phyloP scores from a whole-genome alignment of 2,329 filamentous ascomycete genomes.

The Leptographium flavum region DNA sequence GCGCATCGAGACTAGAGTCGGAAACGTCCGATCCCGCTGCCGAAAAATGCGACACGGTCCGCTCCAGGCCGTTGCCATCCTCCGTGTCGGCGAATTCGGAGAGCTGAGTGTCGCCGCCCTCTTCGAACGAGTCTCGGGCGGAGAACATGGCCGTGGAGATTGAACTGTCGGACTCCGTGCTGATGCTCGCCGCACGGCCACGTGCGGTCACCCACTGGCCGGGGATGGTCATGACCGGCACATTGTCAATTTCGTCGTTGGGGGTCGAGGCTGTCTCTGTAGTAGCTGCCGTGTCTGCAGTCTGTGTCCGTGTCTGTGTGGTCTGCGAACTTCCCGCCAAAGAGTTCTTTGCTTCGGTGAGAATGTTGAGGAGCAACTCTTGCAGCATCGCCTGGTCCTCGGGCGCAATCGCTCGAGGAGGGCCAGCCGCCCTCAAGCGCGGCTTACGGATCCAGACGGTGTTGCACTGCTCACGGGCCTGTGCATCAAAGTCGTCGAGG shows the following conservation, averaged over 20 bases:
- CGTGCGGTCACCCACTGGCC: no score
- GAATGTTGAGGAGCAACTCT: slow-evolving; percentile 11
- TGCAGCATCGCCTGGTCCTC: slow-evolving; percentile 14
- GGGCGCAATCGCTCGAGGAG: slow-evolving; percentile 9
- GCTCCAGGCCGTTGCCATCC: not conserved
- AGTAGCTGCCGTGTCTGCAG: no score
- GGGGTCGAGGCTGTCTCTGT: not conserved
- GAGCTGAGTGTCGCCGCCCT: not conserved
- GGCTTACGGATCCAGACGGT: slow-evolving; percentile 13
- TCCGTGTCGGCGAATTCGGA: not conserved
- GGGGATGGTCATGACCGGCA: no score
- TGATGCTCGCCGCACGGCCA: not conserved
- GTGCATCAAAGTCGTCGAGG: slow-evolving; percentile 11
- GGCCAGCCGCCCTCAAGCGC: slow-evolving; percentile 1
- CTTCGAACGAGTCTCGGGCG: slow-evolving; percentile 1
- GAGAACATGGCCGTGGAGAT: slow-evolving; percentile 7
- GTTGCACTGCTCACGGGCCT: slow-evolving; percentile 11
- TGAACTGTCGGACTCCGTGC: not conserved
- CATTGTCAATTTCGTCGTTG: no score
- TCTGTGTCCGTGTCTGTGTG: no score
- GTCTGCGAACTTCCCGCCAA: no score
- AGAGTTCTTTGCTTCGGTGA: slow-evolving; percentile 6
- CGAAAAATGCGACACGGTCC: not conserved
- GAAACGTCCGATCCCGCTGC: slow-evolving; percentile 6
- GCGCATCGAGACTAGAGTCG: slow-evolving; percentile 1